Percentiles rank a stretch among this genome's conserved stretches.
Conservation (phyloP, 208 protist genomes). For the Crithidia acanthocephali region DNA sequence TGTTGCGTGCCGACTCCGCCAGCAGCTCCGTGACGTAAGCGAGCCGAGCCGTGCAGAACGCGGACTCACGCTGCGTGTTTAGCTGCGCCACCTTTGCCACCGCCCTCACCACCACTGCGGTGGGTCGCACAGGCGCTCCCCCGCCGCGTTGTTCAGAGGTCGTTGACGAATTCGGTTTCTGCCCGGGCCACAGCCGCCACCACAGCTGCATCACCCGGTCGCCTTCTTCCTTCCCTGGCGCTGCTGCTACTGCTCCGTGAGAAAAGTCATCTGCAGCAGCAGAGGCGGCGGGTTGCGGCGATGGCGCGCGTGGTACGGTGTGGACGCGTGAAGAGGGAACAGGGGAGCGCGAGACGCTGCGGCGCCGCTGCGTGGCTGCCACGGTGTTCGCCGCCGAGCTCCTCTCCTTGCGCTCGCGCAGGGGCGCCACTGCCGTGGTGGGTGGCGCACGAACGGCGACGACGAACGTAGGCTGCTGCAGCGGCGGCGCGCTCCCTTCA, state of each 20-base stretch:
- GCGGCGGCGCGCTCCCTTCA: too few species aligned
- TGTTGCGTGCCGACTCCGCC: not conserved
- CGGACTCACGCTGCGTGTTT: constrained; percentile 17
- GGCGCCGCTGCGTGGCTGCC: not conserved
- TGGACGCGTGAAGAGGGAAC: not conserved
- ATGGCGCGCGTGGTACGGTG: too few species aligned
- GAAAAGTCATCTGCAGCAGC: too few species aligned
- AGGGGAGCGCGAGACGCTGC: not conserved
- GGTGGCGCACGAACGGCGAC: not conserved
- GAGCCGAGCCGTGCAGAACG: constrained; percentile 4
- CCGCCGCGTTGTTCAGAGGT: too few species aligned
- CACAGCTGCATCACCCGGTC: constrained; percentile 18
- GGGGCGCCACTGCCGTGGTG: not conserved
- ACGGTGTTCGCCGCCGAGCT: not conserved
- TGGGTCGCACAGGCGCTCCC: constrained; percentile 8
- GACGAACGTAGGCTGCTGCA: not conserved
- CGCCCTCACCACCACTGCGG: constrained; percentile 20
- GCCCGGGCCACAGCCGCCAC: constrained; percentile 24
- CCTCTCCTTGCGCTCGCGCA: not conserved
- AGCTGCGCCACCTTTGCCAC: constrained; percentile 4
- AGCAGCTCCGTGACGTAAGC: not conserved
- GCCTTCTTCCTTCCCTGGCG: not conserved
- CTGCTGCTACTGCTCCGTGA: not conserved
- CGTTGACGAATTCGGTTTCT: not conserved
- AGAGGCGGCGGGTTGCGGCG: too few species aligned